Percentiles rank a stretch among this genome's conserved stretches.
Conservation (phyloP, 306 rosid genomes). For the Pyrus betulifolia region DNA sequence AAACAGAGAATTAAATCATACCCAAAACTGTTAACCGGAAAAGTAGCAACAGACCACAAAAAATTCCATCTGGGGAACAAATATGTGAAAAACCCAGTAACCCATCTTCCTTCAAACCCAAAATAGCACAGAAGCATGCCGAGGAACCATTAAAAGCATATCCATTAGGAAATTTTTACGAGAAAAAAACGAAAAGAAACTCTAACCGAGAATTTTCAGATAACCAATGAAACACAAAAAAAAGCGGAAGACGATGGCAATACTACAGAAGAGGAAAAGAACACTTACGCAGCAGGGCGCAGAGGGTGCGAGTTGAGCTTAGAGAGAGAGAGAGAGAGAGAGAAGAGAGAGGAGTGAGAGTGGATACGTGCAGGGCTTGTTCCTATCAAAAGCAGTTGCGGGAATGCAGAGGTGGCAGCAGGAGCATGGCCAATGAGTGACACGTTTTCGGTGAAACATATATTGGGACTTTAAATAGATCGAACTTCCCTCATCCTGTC, state of each 20-base stretch:
- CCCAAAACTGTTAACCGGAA: neutral
- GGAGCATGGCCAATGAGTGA: constrained; percentile 10
- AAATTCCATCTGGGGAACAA: neutral
- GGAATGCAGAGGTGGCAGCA: constrained; percentile 6
- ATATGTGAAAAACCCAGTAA: neutral
- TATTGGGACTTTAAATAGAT: too few relatives aligned
- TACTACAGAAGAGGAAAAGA: neutral
- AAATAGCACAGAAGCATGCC: neutral
- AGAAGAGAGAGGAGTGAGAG: neutral
- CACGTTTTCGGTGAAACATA: constrained; percentile 1
- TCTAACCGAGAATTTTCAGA: neutral
- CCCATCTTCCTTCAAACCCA: neutral
- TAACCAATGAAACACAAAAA: neutral
- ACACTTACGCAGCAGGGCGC: neutral
- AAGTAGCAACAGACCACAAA: neutral
- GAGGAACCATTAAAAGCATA: neutral
- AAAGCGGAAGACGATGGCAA: neutral
- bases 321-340: neutral
- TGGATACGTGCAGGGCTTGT: neutral
- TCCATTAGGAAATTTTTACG: too few relatives aligned
- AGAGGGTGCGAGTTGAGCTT: neutral
- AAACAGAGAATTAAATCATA: neutral
- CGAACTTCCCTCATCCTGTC: too few relatives aligned
- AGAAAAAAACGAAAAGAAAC: neutral
- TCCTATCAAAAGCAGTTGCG: neutral